Conservation (phyloP, 2,329 filamentous ascomycete genomes). For the Fusarium sp. region DNA sequence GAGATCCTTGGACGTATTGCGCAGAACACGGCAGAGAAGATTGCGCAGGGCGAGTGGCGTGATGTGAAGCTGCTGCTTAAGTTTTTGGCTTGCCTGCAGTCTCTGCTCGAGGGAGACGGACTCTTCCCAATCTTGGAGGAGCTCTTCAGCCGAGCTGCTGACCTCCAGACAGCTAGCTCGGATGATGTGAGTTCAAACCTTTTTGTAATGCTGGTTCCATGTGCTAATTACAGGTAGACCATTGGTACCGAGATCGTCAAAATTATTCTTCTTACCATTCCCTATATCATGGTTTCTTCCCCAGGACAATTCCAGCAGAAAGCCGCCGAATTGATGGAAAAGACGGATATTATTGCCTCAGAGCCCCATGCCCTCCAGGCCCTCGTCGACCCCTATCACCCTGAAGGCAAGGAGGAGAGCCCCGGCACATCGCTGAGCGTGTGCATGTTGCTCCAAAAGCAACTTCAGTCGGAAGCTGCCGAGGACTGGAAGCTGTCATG, state of each 20-base stretch:
- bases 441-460: conserved; percentile 85
- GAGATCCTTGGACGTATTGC: conserved; percentile 75
- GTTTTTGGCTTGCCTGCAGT: conserved; percentile 88
- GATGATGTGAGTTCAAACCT: conserved; percentile 78
- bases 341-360: conserved; percentile 93
- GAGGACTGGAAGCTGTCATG: conserved; percentile 80
- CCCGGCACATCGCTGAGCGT: conserved; percentile 74
- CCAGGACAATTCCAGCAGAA: conserved; percentile 77
- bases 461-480: conserved; percentile 81
- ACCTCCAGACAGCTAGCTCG: conserved; percentile 90
- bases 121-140: conserved; percentile 88
- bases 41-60: conserved; percentile 84
- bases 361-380: conserved; percentile 87
- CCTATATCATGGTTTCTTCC: conserved; percentile 84
- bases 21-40: conserved; percentile 71
- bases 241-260: conserved; percentile 91
- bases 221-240: conserved; percentile 57
- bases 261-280: conserved; percentile 93
- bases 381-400: conserved; percentile 86
- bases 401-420: conserved; percentile 71
- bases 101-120: conserved; percentile 83
- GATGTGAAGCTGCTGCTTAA: conserved; percentile 91
- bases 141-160: conserved; percentile 90
- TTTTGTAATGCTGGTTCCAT: not conserved
- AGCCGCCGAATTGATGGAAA: conserved; percentile 84